These are phyloP conservation scores for Fraxinus angustifolia DNA, from an alignment of 305 asterid genomes.

Conservation along the genomic window DNA sequence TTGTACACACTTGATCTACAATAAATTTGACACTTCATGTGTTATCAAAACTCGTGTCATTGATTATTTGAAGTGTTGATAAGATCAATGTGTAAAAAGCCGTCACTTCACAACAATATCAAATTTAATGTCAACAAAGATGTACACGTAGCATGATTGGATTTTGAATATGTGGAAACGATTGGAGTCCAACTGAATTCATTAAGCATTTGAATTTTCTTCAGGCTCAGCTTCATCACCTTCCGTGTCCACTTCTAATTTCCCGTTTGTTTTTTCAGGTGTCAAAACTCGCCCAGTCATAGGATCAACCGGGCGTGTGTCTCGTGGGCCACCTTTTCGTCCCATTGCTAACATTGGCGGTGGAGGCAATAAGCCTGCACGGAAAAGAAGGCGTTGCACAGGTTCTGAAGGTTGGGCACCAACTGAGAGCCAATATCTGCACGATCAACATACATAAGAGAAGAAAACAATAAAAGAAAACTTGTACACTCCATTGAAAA, in stretches of 20 bases:
- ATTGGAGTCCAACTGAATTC: background rate
- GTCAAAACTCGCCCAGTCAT: constrained; percentile 63
- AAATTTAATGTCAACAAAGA: background rate
- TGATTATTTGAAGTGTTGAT: background rate
- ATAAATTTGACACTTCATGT: background rate
- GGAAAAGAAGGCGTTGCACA: constrained; percentile 72
- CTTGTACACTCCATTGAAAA: background rate
- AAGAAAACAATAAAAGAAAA: background rate
- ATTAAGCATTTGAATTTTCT: constrained; percentile 19
- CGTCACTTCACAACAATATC: background rate
- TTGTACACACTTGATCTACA: background rate
- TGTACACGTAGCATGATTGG: background rate
- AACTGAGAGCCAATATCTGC: constrained; percentile 83
- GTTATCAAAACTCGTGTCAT: background rate
- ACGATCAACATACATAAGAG: constrained; percentile 15
- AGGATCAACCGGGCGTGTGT: constrained; percentile 68
- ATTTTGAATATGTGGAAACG: background rate
- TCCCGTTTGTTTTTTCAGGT: constrained; percentile 25
- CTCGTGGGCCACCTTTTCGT: constrained; percentile 86
- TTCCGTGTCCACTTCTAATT: constrained; percentile 21
- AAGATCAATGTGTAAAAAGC: too few species aligned
- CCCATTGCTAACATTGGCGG: constrained; percentile 88
- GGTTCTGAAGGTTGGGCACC: constrained; percentile 91
- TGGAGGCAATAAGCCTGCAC: constrained; percentile 75
- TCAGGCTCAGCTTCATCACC: constrained; percentile 32